These are phyloP conservation scores for Neodidymelliopsis sp. DNA, from an alignment of 2,329 filamentous ascomycete genomes.

Conservation along the genomic window DNA sequence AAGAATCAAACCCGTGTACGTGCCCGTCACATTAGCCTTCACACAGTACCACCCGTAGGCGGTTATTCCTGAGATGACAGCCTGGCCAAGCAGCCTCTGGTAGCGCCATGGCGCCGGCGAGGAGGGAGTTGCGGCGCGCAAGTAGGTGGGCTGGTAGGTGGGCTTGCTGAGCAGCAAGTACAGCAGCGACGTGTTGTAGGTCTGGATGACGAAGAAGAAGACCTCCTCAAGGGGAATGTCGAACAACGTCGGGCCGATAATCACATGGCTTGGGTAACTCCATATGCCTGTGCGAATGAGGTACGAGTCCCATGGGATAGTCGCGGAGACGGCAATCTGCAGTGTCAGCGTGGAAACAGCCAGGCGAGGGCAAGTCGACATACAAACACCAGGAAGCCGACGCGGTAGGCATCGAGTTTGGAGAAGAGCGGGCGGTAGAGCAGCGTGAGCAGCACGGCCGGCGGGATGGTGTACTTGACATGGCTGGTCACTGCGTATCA, in stretches of 20 bases:
- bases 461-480: slow-evolving; percentile 71
- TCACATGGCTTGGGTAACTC: slow-evolving; percentile 72
- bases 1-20: slow-evolving; percentile 74
- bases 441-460: slow-evolving; percentile 65
- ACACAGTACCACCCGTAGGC: slow-evolving; percentile 57
- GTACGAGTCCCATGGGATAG: slow-evolving; percentile 80
- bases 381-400: slow-evolving; percentile 64
- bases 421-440: slow-evolving; percentile 69
- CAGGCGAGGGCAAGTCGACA: slow-evolving; percentile 15
- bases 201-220: slow-evolving; percentile 81
- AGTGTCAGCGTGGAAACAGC: slow-evolving; percentile 30
- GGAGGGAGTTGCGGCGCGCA: slow-evolving; percentile 52
- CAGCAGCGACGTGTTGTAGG: slow-evolving; percentile 73
- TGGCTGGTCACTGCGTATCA: slow-evolving; percentile 57
- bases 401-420: slow-evolving; percentile 68
- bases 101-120: slow-evolving; percentile 47
- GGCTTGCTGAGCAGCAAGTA: slow-evolving; percentile 73
- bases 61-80: slow-evolving; percentile 55
- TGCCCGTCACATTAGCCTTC: slow-evolving; percentile 58
- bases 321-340: slow-evolving; percentile 69
- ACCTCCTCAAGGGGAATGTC: slow-evolving; percentile 75
- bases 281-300: slow-evolving; percentile 73
- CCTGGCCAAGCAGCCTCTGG: slow-evolving; percentile 58
- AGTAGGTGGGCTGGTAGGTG: slow-evolving; percentile 62
- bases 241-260: slow-evolving; percentile 68